Evolutionary conservation across 192 early-diverging fungal genomes (phyloP).

Genomic region (Chytriomyces hyalinus): DNA sequence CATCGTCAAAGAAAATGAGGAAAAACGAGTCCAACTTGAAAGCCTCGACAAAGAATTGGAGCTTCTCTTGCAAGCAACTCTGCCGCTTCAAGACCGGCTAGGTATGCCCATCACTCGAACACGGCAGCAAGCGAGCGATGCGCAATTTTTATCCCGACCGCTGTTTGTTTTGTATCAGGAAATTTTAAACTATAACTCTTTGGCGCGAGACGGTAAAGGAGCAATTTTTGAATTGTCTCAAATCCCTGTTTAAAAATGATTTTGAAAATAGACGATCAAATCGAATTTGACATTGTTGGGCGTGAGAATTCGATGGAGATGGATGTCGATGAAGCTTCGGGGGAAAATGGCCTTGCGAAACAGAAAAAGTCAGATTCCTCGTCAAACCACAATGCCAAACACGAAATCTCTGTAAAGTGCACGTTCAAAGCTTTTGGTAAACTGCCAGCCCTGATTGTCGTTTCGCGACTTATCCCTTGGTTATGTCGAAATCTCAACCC

Average conservation of each 20-base stretch:
- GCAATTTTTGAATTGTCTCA: too few relatives aligned
- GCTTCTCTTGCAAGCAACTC: slow-evolving; percentile 29
- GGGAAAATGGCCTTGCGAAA: neutral
- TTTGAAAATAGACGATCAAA: slow-evolving; percentile 4
- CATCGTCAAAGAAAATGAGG: slow-evolving; percentile 18
- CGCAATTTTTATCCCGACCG: slow-evolving; percentile 32
- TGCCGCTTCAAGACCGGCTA: slow-evolving; percentile 42
- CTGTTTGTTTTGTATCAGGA: slow-evolving; percentile 42
- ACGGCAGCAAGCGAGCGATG: slow-evolving; percentile 4
- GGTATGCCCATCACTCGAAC: slow-evolving; percentile 12
- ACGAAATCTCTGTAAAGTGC: neutral
- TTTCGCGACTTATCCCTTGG: too few relatives aligned
- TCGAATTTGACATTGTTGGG: slow-evolving; percentile 35
- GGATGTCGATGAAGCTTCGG: neutral
- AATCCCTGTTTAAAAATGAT: too few relatives aligned
- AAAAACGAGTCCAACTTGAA: slow-evolving; percentile 36
- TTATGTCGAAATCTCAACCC: too few relatives aligned
- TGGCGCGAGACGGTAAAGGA: neutral
- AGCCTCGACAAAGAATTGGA: slow-evolving; percentile 40
- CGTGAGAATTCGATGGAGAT: neutral
- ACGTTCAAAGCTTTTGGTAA: neutral
- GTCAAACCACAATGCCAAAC: neutral
- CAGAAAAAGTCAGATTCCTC: neutral
- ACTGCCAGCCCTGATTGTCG: neutral
- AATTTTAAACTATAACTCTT: slow-evolving; percentile 11